Percentiles rank a stretch among this genome's conserved stretches.
Conservation (phyloP, 768 basidiomycete genomes). For the Leucocoprinus birnbaumii region DNA sequence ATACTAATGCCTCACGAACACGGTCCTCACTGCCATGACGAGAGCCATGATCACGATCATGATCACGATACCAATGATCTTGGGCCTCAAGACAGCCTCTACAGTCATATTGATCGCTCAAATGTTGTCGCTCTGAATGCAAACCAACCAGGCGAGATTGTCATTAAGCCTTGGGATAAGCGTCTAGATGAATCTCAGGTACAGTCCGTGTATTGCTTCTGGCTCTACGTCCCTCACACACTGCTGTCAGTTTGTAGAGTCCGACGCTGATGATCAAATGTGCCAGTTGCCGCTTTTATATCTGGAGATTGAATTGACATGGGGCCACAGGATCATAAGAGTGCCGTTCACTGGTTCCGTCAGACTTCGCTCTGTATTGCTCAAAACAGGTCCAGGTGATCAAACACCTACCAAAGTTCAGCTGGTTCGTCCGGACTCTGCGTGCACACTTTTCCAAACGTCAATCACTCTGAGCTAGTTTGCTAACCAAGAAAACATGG, state of each 20-base stretch:
- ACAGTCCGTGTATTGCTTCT: slow-evolving; percentile 15
- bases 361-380: slow-evolving; percentile 74
- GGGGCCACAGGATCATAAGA: slow-evolving; percentile 61
- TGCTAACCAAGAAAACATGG: slow-evolving; percentile 72
- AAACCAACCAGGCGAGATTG: slow-evolving; percentile 41
- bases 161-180: slow-evolving; percentile 88
- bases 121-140: slow-evolving; percentile 84
- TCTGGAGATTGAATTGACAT: background rate
- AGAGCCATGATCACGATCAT: slow-evolving; percentile 57
- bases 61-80: slow-evolving; percentile 48
- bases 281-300: slow-evolving; percentile 22
- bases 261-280: slow-evolving; percentile 92
- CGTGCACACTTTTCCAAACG: background rate
- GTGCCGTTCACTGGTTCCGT: slow-evolving; percentile 88
- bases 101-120: slow-evolving; percentile 66
- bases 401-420: slow-evolving; percentile 72
- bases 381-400: slow-evolving; percentile 81
- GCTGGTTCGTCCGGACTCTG: slow-evolving; percentile 46
- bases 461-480: slow-evolving; percentile 44
- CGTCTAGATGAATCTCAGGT: slow-evolving; percentile 72
- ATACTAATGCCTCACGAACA: slow-evolving; percentile 9
- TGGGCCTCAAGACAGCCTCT: slow-evolving; percentile 72
- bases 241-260: slow-evolving; percentile 66
- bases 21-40: slow-evolving; percentile 27
- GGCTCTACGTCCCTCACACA: background rate